Base-by-base conservation (phyloP, 2,329 filamentous ascomycete genomes). In the Amylocarpus encephaloides region DNA sequence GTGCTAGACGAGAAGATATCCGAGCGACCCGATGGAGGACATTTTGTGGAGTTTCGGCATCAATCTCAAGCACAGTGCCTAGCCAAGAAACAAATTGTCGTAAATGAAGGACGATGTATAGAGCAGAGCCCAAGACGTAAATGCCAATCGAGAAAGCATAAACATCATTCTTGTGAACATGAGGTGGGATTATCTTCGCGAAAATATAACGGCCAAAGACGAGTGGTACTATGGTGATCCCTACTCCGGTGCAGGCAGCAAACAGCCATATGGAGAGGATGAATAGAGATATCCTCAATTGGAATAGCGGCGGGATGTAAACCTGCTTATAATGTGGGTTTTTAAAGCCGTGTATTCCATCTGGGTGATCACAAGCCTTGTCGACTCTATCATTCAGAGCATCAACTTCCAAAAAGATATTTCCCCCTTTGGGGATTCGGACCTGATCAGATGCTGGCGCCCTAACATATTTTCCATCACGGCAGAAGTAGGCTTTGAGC, bases 371-470 rank as follows among this genome's bases (percentile, higher is more conserved):
- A 62, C 71, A 62, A 66, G 72, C 67, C 22, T 80, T 81, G 64
- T 88, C 84, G 33, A 80, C 68, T 35, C 82, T 76, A 39, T 80
- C 72, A 53, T 90, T 85, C 22, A 82, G 68, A 47, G 86, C 80
- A 10, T 79, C 75, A 7, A 92, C 85, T 45, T 87, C 79, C 15
- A 95, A 71, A 63, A 98, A 97, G 3, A 95, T 91, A 13, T 76
- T 72, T 42, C 77, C 78, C 35, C 88, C 87, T 68, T 94, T 95
- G 3, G 90, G 88, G 33, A 97, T 91, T 63, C 94, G 89, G 58
- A 96, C 88, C 66, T 95, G 90, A 66, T 98, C 93, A 1, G 90
- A 95, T 15, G 89, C 91, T 10, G 93, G 93, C n/a, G 90, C 88
- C 41, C 89, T 83, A 19, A 96, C 92, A 66, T 91, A 97, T 51